Evolutionary conservation across 163 green algal species (phyloP).

Genomic region (Picocystis sp.): DNA sequence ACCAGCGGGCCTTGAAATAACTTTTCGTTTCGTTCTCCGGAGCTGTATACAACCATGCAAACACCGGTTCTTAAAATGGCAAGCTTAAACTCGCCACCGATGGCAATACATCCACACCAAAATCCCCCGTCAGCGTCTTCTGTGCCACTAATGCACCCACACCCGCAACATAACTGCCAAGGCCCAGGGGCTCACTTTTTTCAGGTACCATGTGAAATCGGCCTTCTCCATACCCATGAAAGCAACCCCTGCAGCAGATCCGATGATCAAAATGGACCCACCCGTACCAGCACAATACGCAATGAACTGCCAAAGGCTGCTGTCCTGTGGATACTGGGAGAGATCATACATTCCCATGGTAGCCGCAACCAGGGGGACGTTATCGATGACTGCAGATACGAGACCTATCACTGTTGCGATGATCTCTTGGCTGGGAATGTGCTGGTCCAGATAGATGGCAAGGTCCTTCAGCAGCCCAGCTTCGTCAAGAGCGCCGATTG

Average conservation of each 20-base stretch:
- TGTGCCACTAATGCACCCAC: conserved; percentile 18
- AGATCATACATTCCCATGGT: conserved; percentile 57
- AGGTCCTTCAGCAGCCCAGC: conserved; percentile 36
- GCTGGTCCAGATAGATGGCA: conserved; percentile 19
- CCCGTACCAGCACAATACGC: conserved; percentile 53
- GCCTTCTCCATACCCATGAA: conserved; percentile 52
- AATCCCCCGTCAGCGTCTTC: neutral
- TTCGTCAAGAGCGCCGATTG: conserved; percentile 34
- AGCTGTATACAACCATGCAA: too few species aligned
- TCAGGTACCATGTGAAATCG: conserved; percentile 48
- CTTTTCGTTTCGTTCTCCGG: too few species aligned
- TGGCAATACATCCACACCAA: too few species aligned
- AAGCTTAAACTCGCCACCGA: too few species aligned
- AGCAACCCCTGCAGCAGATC: conserved; percentile 36
- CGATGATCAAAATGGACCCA: conserved; percentile 52
- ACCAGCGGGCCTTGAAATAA: too few species aligned
- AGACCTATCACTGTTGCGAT: conserved; percentile 41
- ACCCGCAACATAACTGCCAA: conserved; percentile 22
- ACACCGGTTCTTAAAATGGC: too few species aligned
- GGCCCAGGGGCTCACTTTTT: conserved; percentile 37
- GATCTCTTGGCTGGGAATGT: conserved; percentile 26
- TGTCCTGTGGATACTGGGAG: conserved; percentile 21
- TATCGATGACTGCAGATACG: conserved; percentile 43
- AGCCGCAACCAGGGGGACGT: conserved; percentile 49
- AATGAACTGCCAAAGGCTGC: conserved; percentile 26